Evolutionary conservation across 208 protist genomes (phyloP), one percentile per base, ranked within the genome.

Genomic region (Vickermania ingenoplastis): DNA sequence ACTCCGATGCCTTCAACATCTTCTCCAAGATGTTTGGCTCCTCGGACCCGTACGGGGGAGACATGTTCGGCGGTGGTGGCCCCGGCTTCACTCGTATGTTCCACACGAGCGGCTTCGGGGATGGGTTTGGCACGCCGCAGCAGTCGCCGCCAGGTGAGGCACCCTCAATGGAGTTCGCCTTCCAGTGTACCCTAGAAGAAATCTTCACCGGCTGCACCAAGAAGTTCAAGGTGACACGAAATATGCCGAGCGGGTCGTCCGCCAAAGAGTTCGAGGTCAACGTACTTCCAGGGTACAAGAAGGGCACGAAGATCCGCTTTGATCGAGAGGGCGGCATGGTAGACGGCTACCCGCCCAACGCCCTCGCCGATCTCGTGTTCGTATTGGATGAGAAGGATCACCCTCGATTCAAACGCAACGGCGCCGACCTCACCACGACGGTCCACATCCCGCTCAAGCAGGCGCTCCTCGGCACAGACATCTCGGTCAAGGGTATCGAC

Each of bases 291-390:
- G 96, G 97, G 14, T 98, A 95, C 82, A 97, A 97, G 79, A 91
- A 86, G 60, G 96, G 97, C 28, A 98, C 96, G 21, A 99, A 99
- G 77, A 84, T 99, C 27, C 89, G 88, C 30, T 99, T 97, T 61
- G 79, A 85, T 59, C 64, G 75, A 3, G 87, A 96, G 53, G 90
- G 90, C 31, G 90, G 87, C 4, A 70, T 73, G 28, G 83, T 94
- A 36, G 74, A 91, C 48, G 87, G 87, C 3, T 89, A 89, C 57
- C 79, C 93, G 30, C 84, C 86, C 21, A 91, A 91, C 62, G 84
- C 89, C 5, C 74, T 97, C 31, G 93, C 95, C 5, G 96, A 99
- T 67, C 87, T 99, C 79, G 91, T 98, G 5, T 98, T 98, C 61
- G 84, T 98, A 0, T 56, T 99, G 4, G 85, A 97, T 63, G 94